Evolutionary conservation across 176 grass and related monocot genomes (phyloP), one percentile per base, ranked within the genome.

Genomic region (Pontederia crassipes): DNA sequence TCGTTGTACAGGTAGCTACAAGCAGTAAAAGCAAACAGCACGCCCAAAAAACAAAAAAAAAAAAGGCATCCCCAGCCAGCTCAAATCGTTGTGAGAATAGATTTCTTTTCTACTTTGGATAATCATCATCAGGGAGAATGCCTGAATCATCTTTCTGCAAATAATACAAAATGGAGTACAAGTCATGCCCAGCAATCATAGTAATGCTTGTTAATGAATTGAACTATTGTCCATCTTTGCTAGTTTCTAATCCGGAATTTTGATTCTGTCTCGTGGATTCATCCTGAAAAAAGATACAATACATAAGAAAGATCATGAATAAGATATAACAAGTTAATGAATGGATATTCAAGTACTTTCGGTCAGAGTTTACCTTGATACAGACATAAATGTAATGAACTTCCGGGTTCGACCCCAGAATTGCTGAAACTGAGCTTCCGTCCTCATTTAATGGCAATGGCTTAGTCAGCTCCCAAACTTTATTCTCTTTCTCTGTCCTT

Each of bases 381-480:
- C 87, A 91, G 57, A 88, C 81, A 64, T 97, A 97, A 58, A 97
- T 91, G 62, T 91, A 97, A 72, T 91, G 87, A 54, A 97, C 81
- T 48, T 97, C 92, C 45, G 87, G 87, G 84, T 97, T 85, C 1
- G 76, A 65, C 50, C 92, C 84, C 17, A 97, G 84, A 71, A 83
- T 16, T 67, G 54, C 56, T 57, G 75, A 46, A 48, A 85, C 3
- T 10, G 83, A 87, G 54, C 61, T 63, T 52, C 58, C 69, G 49
- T 77, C 77, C 12, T 82, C 87, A 13, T 87, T 78, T 70, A 97
- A 62, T 70, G 81, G 87, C 69, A 97, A 70, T 58, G 92, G 87
- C 17, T 82, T 82, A 0, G 83, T 91, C 48, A 91, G 52, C 12
- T 97, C 87, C 80, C 84, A 88, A 55, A 69, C 64, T 16, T 75